Percentiles rank a stretch among this genome's conserved stretches.
Conservation (phyloP, 768 basidiomycete genomes). For the Phanerochaete carnosa region DNA sequence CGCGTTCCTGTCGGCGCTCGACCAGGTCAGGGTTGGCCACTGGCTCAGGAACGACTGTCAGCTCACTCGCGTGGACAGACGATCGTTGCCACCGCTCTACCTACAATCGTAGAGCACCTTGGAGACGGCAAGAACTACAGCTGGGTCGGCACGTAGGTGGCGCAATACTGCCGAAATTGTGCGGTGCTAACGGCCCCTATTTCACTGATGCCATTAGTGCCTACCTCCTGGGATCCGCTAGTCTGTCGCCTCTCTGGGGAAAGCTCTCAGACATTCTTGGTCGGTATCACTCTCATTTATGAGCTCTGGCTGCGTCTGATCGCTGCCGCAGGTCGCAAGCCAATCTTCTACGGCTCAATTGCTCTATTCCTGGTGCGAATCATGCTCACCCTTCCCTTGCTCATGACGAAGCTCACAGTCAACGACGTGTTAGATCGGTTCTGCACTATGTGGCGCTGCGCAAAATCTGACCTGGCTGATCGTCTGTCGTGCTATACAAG, state of each 20-base stretch:
- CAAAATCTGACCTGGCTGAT: constrained; percentile 40
- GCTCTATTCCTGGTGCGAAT: constrained; percentile 31
- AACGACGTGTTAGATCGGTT: constrained; percentile 25
- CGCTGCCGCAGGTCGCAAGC: constrained; percentile 35
- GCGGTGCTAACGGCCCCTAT: background rate
- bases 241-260: constrained; percentile 27
- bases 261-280: constrained; percentile 29
- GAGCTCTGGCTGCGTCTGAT: background rate
- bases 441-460: constrained; percentile 39
- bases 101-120: constrained; percentile 63
- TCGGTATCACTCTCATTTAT: background rate
- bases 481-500: constrained; percentile 37
- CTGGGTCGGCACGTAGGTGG: constrained; percentile 65
- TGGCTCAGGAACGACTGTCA: too few relatives aligned
- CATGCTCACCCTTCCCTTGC: background rate
- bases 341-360: constrained; percentile 31
- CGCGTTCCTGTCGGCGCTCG: constrained; percentile 46
- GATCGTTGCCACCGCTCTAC: constrained; percentile 62
- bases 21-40: too few relatives aligned
- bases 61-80: constrained; percentile 13
- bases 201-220: constrained; percentile 11
- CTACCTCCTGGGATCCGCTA: constrained; percentile 25
- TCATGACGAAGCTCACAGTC: too few relatives aligned
- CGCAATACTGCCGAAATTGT: background rate
- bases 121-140: constrained; percentile 62